Evolutionary conservation across 2,329 filamentous ascomycete species (phyloP).

Genomic region (Fusarium hainanense): DNA sequence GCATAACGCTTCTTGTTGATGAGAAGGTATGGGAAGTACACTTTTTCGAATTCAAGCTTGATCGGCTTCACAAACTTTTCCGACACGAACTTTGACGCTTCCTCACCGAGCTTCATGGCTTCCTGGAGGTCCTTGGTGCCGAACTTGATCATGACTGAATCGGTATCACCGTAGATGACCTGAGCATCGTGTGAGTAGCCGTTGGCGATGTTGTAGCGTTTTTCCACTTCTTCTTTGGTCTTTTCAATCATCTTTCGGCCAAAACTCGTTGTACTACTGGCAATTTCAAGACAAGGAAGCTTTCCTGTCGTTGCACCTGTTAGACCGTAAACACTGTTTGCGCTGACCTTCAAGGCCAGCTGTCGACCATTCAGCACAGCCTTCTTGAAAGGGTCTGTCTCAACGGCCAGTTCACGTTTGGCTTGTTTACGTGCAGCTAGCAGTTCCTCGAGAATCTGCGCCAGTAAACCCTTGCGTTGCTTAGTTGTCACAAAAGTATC

Average conservation of each 20-base stretch:
- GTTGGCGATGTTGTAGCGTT: conserved; percentile 89
- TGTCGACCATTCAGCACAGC: conserved; percentile 98
- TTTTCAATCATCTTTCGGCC: conserved; percentile 99
- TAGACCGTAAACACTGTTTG: conserved; percentile 97
- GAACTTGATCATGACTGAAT: conserved; percentile 99
- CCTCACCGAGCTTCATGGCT: conserved; percentile 94
- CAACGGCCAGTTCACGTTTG: conserved; percentile 86
- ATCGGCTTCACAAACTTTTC: conserved; percentile 95
- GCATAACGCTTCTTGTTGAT: conserved; percentile 99
- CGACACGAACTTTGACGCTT: conserved; percentile 89
- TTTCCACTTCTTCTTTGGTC: conserved; percentile 95
- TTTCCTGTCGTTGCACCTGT: conserved; percentile 97
- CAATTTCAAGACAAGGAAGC: conserved; percentile 92
- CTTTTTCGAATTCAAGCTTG: conserved; percentile 99
- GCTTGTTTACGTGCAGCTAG: conserved; percentile 92
- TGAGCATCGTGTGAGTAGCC: conserved; percentile 94
- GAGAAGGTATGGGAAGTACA: conserved; percentile 96
- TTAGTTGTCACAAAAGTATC: conserved; percentile 92
- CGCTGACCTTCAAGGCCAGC: conserved; percentile 93
- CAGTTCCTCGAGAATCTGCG: conserved; percentile 95
- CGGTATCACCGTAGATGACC: conserved; percentile 98
- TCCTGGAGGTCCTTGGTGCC: conserved; percentile 87
- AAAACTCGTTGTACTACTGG: conserved; percentile 96
- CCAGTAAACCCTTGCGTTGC: conserved; percentile 88
- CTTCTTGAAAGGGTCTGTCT: conserved; percentile 97